Conservation (phyloP, 2,329 filamentous ascomycete species). For the Spiromastix sp. region DNA sequence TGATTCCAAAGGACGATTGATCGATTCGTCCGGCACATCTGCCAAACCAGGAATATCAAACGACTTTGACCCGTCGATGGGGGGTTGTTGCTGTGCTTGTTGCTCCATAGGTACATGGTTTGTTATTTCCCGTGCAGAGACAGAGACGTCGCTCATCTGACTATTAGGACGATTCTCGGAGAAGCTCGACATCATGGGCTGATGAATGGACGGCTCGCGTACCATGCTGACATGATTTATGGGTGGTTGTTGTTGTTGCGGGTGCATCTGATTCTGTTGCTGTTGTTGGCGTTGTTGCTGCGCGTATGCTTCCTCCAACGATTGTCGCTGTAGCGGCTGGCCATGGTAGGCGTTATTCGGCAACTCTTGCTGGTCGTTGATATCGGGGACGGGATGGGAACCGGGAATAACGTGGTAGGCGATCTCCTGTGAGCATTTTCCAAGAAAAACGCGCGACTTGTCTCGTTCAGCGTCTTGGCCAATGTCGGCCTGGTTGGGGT, state of each 20-base stretch:
- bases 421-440: constrained; percentile 58
- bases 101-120: constrained; percentile 33
- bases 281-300: constrained; percentile 47
- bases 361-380: constrained; percentile 31
- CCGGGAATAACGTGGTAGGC: constrained; percentile 59
- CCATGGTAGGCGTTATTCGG: constrained; percentile 36
- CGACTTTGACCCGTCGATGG: too few relatives aligned
- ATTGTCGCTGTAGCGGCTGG: constrained; percentile 40
- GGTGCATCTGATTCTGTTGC: constrained; percentile 32
- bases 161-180: constrained; percentile 28
- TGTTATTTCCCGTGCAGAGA: constrained; percentile 27
- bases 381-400: constrained; percentile 48
- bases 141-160: constrained; percentile 31
- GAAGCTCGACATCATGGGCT: constrained; percentile 44
- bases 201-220: constrained; percentile 48
- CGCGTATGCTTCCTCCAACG: constrained; percentile 49
- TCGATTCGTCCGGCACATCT: constrained; percentile 48
- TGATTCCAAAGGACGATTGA: constrained; percentile 49
- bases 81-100: too few relatives aligned
- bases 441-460: constrained; percentile 52
- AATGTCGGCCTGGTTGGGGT: constrained; percentile 36
- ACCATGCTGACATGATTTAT: constrained; percentile 35
- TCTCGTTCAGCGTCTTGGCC: constrained; percentile 51
- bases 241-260: constrained; percentile 28
- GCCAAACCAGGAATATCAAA: constrained; percentile 29